A percentile compares a stretch with the other conserved stretches of the same genome.
These are phyloP conservation scores for Metschnikowia peoriensis DNA, from an alignment of 805 yeast genomes.

Conservation along the genomic window DNA sequence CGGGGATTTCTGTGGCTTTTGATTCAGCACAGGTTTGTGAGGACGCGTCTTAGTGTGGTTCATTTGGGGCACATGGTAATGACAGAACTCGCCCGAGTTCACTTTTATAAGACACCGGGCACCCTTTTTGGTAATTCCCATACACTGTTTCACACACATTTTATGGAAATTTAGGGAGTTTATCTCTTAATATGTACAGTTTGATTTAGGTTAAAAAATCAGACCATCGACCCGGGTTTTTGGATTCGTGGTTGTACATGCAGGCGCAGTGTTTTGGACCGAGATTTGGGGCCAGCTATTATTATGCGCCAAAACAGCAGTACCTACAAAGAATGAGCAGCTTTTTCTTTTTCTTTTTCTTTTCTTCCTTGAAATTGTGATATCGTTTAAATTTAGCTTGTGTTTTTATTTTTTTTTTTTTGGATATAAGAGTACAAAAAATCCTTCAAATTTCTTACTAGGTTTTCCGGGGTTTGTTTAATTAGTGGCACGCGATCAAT, in stretches of 20 bases:
- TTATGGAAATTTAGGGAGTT: background rate
- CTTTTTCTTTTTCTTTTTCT: no score
- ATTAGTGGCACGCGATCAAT: no score
- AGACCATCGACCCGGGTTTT: no score
- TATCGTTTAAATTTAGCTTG: no score
- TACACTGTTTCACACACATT: slow-evolving; percentile 16
- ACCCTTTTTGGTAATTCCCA: slow-evolving; percentile 16
- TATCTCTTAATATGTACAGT: background rate
- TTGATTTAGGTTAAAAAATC: background rate
- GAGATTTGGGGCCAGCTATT: no score
- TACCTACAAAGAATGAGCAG: no score
- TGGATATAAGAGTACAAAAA: no score
- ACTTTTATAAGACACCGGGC: slow-evolving; percentile 16
- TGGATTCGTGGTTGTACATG: background rate
- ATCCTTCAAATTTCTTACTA: no score
- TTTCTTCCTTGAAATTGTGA: no score
- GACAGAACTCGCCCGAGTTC: slow-evolving; percentile 13
- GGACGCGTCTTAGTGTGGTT: slow-evolving; percentile 4
- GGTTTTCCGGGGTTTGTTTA: no score
- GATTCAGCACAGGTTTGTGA: background rate
- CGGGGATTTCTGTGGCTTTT: background rate
- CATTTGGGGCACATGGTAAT: slow-evolving; percentile 12
- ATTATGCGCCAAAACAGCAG: no score
- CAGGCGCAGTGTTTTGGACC: background rate
- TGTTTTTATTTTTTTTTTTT: no score